Evolutionary conservation across 768 basidiomycete species (phyloP), one percentile per base, ranked within the genome.

Genomic region (Boletus bicolor): DNA sequence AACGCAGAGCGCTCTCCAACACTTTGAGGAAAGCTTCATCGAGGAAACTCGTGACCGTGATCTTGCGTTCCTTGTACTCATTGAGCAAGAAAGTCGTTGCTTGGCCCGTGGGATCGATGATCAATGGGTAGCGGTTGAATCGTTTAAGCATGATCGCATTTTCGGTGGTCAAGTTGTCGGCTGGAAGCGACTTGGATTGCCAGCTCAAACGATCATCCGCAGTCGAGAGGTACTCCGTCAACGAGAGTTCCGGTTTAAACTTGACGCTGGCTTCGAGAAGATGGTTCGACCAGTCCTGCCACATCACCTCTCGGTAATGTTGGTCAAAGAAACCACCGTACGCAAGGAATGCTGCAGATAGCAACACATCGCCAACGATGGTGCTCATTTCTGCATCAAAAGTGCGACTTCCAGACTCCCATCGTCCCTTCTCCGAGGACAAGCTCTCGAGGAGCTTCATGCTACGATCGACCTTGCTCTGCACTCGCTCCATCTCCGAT

Each of bases 81-180:
- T 96, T 95, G 60, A 94, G 79, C 49, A 99, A 75, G 84, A 94
- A 99, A 10, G 86, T 82, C 0, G 93, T 95, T 7, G 97, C 97
- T 69, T 99, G 97, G 15, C 95, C 97, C 5, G 96, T 97, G 5
- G 97, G 97, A 69, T 99, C 97, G 64, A 99, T 93, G 55, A 99
- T 91, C 49, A 98, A 83, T 7, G 97, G 97, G 72, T 98, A 98
- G 19, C 97, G 91, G 66, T 93, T 92, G 82, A 94, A 98, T 47
- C 94, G 87, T 68, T 96, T 94, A 68, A 99, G 84, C 93, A 98
- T 98, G 73, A 98, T 94, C n/a, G 97, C 97, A 68, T 99, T 99
- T 75, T 98, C 97, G 1, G 91, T 93, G 61, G 93, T 98, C 44
- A 99, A 78, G 59, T 91, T 94, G 72, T 99, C 95, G 6, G 93